Base-by-base conservation (phyloP, 106 monocot species). In the Dendrobium officinale region DNA sequence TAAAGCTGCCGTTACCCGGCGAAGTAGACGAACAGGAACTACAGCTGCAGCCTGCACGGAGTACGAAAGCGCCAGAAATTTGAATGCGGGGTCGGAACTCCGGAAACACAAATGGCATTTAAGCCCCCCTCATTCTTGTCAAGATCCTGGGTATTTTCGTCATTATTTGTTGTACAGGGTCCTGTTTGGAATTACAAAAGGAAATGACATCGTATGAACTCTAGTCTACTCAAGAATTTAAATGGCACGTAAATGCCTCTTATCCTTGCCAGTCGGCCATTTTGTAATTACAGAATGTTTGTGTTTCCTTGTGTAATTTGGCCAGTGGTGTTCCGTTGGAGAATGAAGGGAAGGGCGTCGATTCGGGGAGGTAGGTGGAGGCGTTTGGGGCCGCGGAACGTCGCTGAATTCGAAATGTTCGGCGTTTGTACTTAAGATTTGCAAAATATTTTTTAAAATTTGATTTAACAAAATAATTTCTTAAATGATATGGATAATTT, bases 51-150 rank as follows among this genome's bases (percentile, higher is more conserved):
- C 47, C 11, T 13, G 51, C 19, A n/a, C 22, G 22, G 24, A 61
- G 61, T 4, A 22, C 22, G n/a, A 80, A 78, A 77, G 85, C 85
- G 78, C 72, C 45, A 78, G 81, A 79, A 79, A 79, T 86, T 82
- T 82, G 86, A 86, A 86, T 86, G 86, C 82, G 82, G 79, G 82
- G 79, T 79, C 79, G 27, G 37, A 37, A 27, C 37, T 1, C 0
- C 37, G 13, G 15, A 31, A 37, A 1, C 70, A 11, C 13, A 70
- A 66, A 70, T 27, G 70, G 37, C 27, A 70, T 70, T 11, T 33
- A 31, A 15, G 15, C 70, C 64, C 64, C 64, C 37, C 33, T 19
- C 10, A 31, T 70, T 13, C n/a, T 33, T 2, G 6, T 0, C 64
- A 66, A 24, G 64, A 66, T 31, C 61, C n/a, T 37, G 70, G 70